A percentile compares a stretch with the other conserved stretches of the same genome.
phyloP scores from a whole-genome alignment of 805 yeast species.

The Wickerhamomyces alni region DNA sequence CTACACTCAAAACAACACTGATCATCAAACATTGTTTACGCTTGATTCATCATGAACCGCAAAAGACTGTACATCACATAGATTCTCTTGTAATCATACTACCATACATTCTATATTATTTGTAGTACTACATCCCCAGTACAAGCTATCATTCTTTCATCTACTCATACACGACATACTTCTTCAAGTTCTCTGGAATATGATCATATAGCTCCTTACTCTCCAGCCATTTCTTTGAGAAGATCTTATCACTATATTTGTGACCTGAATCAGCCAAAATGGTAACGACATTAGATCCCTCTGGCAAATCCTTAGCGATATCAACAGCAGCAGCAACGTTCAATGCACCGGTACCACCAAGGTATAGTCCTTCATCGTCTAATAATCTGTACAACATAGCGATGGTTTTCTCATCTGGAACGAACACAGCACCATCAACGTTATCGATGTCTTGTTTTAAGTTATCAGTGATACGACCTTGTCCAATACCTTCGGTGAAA shows the following conservation, averaged over 20 bases:
- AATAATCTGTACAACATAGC: constrained; percentile 77
- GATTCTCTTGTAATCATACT: too few species aligned
- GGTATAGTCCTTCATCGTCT: constrained; percentile 84
- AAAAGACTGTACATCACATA: too few species aligned
- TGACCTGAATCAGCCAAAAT: constrained; percentile 89
- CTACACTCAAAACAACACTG: too few species aligned
- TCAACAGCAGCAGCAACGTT: constrained; percentile 86
- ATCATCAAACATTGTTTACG: too few species aligned
- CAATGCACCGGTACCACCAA: constrained; percentile 88
- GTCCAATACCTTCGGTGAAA: constrained; percentile 95
- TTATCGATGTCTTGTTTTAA: constrained; percentile 64
- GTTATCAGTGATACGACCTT: constrained; percentile 86
- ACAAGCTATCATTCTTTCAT: too few species aligned
- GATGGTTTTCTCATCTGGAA: constrained; percentile 77
- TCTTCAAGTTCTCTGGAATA: constrained; percentile 64
- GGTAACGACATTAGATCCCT: constrained; percentile 77
- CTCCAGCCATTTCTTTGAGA: constrained; percentile 72
- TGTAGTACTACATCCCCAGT: too few species aligned
- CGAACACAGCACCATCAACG: constrained; percentile 74
- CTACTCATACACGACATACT: constrained; percentile 47
- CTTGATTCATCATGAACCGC: too few species aligned
- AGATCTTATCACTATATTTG: constrained; percentile 77
- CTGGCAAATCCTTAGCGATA: constrained; percentile 72
- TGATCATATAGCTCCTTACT: constrained; percentile 57
- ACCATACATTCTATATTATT: too few species aligned